These are phyloP conservation scores for Cardamine resedifolia DNA, from an alignment of 345 rosid species.

Conservation along the genomic window DNA sequence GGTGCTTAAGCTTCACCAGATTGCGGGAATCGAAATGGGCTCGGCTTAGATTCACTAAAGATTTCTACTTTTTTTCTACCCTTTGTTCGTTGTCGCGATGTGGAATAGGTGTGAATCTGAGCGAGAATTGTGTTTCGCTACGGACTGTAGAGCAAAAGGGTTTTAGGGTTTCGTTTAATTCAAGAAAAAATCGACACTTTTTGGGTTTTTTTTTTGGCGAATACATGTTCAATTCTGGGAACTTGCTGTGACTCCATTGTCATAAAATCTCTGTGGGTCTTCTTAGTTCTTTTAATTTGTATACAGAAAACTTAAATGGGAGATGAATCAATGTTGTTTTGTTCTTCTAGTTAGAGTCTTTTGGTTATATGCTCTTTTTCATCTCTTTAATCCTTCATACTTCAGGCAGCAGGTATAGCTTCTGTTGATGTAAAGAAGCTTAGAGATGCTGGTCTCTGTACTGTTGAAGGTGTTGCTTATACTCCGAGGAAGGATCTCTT, in stretches of 20 bases:
- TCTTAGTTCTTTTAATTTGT: not conserved
- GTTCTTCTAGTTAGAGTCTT: not conserved
- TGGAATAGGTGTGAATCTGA: not conserved
- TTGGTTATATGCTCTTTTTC: constrained; percentile 17
- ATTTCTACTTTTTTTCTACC: not conserved
- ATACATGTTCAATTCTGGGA: not conserved
- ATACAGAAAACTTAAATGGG: not conserved
- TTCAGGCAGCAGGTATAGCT: constrained; percentile 84
- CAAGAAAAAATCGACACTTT: not conserved
- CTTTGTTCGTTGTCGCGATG: constrained; percentile 6
- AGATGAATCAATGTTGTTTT: not conserved
- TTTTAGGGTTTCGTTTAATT: constrained; percentile 19
- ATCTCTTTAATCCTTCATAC: constrained; percentile 19
- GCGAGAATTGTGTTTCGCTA: constrained; percentile 17
- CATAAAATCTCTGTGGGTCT: not conserved
- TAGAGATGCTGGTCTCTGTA: constrained; percentile 91
- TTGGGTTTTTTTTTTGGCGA: not conserved
- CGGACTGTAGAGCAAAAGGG: not conserved
- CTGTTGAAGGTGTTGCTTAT: constrained; percentile 88
- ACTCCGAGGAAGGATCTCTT: constrained; percentile 95
- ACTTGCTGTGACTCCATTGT: not conserved
- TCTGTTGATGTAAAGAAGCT: constrained; percentile 87
- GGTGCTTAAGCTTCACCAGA: not conserved
- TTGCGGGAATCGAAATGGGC: constrained; percentile 28
- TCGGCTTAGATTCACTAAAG: constrained; percentile 25